These are phyloP conservation scores for Lepraria neglecta DNA, from an alignment of 495 filamentous ascomycete species.

Conservation along the genomic window DNA sequence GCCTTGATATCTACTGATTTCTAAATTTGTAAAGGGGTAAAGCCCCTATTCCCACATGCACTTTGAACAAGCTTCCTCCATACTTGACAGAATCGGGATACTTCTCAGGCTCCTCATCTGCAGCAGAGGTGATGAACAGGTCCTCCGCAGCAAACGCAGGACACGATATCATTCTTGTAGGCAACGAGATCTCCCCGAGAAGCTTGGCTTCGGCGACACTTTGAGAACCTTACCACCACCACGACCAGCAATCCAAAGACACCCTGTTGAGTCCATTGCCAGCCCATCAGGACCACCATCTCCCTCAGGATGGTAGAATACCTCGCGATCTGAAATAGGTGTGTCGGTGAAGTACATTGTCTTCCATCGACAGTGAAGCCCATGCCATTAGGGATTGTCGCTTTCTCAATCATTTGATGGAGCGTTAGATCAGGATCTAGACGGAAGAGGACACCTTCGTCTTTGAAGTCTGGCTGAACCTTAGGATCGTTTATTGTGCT, in stretches of 20 bases:
- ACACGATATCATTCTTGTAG: constrained; percentile 66
- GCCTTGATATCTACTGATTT: constrained; percentile 3
- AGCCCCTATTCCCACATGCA: constrained; percentile 61
- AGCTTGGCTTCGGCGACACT: constrained; percentile 58
- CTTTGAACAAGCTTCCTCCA: constrained; percentile 59
- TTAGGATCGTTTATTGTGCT: constrained; percentile 77
- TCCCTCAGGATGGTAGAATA: constrained; percentile 57
- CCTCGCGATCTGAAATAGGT: constrained; percentile 60
- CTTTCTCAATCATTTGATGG: constrained; percentile 52
- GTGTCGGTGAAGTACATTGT: constrained; percentile 83
- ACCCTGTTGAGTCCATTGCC: constrained; percentile 63
- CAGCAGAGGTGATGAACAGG: constrained; percentile 68
- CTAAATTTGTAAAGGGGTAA: constrained; percentile 52
- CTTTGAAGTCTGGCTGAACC: constrained; percentile 24
- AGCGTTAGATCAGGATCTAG: constrained; percentile 56
- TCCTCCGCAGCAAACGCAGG: constrained; percentile 66
- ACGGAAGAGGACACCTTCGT: constrained; percentile 55
- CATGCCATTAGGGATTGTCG: constrained; percentile 85
- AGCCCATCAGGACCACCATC: constrained; percentile 66
- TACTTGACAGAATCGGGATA: constrained; percentile 53
- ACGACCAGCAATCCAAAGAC: constrained; percentile 73
- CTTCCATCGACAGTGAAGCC: constrained; percentile 62
- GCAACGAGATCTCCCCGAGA: constrained; percentile 58
- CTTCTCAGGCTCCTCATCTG: constrained; percentile 47
- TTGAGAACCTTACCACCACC: constrained; percentile 62